Evolutionary conservation across 495 filamentous ascomycete genomes (phyloP).

Genomic region (Aspergillus carlsbadensis): DNA sequence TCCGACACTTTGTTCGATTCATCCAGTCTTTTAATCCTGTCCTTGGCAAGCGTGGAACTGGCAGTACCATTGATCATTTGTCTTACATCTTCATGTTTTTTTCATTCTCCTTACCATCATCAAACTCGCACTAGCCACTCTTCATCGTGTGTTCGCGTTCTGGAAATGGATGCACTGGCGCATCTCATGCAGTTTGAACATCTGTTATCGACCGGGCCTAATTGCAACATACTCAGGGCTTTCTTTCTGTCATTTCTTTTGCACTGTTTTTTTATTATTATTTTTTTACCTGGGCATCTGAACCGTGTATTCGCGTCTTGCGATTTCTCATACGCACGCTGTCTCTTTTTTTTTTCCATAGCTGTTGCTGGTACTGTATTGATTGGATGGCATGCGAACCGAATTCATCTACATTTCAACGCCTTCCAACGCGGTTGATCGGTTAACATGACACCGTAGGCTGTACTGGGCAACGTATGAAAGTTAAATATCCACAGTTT

Average conservation of each 20-base stretch:
- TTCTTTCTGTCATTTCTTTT: too few relatives aligned
- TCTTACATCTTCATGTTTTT: conserved; percentile 22
- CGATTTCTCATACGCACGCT: conserved; percentile 7
- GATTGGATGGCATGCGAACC: conserved; percentile 17
- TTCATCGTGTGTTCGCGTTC: conserved; percentile 18
- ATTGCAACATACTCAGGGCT: conserved; percentile 13
- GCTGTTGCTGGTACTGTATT: conserved; percentile 14
- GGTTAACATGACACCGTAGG: too few relatives aligned
- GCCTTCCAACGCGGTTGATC: neutral
- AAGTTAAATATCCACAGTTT: too few relatives aligned
- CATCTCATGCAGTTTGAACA: conserved; percentile 11
- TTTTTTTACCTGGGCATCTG: conserved; percentile 7
- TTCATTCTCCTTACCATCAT: conserved; percentile 1
- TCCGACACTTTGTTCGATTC: conserved; percentile 15
- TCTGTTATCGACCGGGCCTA: conserved; percentile 15
- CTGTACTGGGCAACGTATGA: too few relatives aligned
- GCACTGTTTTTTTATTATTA: neutral
- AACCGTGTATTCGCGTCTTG: conserved; percentile 10
- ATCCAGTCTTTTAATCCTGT: conserved; percentile 17
- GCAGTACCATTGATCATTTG: conserved; percentile 18
- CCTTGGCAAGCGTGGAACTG: conserved; percentile 26
- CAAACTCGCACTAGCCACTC: conserved; percentile 8
- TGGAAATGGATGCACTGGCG: conserved; percentile 19
- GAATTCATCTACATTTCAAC: conserved; percentile 6
- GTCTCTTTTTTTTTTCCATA: conserved; percentile 12